Percentiles rank a stretch among this genome's conserved stretches.
phyloP scores from a whole-genome alignment of 2,329 filamentous ascomycete species.

The Chaetomium strumarium region DNA sequence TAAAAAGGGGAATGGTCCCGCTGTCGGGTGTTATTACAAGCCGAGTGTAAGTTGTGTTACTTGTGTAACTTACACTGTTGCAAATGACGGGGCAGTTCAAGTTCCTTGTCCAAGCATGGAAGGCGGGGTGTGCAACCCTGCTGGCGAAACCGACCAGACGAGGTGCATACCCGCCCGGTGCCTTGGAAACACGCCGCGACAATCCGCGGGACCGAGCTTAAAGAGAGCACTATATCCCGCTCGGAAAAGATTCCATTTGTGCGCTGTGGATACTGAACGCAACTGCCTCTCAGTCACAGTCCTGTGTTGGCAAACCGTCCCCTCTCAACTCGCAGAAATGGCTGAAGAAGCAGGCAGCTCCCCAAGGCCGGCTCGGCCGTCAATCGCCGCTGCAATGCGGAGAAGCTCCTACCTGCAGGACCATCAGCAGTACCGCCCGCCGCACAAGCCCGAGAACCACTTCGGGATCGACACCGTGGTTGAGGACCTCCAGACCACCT shows the following conservation, averaged over 20 bases:
- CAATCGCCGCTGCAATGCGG: conserved; percentile 33
- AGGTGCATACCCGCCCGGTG: no score
- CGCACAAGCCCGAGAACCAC: conserved; percentile 47
- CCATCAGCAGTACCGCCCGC: conserved; percentile 58
- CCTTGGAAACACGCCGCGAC: background rate
- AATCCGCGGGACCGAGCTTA: background rate
- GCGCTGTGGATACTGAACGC: background rate
- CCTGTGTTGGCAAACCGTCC: background rate
- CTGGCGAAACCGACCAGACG: no score
- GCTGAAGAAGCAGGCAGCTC: conserved; percentile 17
- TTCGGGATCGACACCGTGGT: conserved; percentile 62
- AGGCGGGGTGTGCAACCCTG: conserved; percentile 2
- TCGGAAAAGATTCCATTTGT: background rate
- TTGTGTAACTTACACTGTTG: no score
- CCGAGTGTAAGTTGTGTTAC: no score
- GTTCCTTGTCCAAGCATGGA: background rate
- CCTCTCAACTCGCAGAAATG: conserved; percentile 14
- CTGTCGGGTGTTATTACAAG: no score
- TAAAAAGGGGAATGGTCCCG: no score
- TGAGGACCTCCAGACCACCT: conserved; percentile 44
- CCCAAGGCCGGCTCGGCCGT: conserved; percentile 19
- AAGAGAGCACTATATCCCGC: background rate
- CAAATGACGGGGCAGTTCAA: conserved; percentile 8
- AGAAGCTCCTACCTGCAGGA: conserved; percentile 58
- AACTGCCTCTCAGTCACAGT: background rate